These are phyloP conservation scores for Myriangium duriaei DNA, from an alignment of 2,329 filamentous ascomycete species.

Conservation along the genomic window DNA sequence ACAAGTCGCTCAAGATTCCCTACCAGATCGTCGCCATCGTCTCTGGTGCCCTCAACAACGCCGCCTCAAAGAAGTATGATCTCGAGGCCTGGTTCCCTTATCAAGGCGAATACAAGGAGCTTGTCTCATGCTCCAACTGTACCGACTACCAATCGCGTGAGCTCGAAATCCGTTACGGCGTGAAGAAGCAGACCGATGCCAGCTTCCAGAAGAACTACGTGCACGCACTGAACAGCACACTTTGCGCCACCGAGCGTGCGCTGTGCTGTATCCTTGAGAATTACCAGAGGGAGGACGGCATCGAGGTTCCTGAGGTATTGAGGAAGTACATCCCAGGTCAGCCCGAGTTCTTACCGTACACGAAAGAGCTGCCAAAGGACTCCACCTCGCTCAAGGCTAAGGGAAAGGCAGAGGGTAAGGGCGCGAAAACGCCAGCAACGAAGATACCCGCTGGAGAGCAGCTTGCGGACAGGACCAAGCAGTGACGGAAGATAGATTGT, in stretches of 20 bases:
- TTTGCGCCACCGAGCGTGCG: constrained; percentile 83
- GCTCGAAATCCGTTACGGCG: constrained; percentile 81
- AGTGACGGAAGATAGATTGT: constrained; percentile 5
- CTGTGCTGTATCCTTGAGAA: constrained; percentile 94
- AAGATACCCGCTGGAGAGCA: constrained; percentile 13
- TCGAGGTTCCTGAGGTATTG: constrained; percentile 69
- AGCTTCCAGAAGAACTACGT: constrained; percentile 78
- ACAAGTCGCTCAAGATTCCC: constrained; percentile 75
- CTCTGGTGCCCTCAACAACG: constrained; percentile 88
- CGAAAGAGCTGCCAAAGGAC: constrained; percentile 73
- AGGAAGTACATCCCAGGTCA: constrained; percentile 83
- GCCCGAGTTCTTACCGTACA: constrained; percentile 79
- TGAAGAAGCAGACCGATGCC: constrained; percentile 71
- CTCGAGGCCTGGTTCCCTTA: constrained; percentile 94
- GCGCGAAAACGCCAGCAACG: constrained; percentile 17
- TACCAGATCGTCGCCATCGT: constrained; percentile 92
- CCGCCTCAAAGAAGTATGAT: constrained; percentile 84
- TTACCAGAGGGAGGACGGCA: constrained; percentile 80
- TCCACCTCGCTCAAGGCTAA: constrained; percentile 48
- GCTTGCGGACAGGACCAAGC: constrained; percentile 13
- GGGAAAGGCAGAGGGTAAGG: constrained; percentile 18
- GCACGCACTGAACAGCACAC: constrained; percentile 79
- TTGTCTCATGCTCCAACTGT: constrained; percentile 96
- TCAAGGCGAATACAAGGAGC: constrained; percentile 95
- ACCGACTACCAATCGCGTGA: constrained; percentile 94